Evolutionary conservation across 2,329 filamentous ascomycete species (phyloP).

Genomic region (Colletotrichum sp.): DNA sequence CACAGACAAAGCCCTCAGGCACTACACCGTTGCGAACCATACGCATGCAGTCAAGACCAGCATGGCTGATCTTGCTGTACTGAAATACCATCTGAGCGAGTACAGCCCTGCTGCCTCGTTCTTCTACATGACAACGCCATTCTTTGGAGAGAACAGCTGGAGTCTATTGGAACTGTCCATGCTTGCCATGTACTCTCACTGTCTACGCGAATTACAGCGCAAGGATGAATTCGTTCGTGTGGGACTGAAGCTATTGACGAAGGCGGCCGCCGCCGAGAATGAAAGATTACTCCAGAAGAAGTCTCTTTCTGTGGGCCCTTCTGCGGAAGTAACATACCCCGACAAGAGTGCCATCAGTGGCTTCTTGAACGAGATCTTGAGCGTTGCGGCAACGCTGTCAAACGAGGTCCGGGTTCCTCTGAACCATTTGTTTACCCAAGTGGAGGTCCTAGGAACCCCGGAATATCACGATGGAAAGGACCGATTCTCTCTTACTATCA

Average conservation of each 20-base stretch:
- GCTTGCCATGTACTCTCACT: conserved; percentile 84
- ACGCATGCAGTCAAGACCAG: conserved; percentile 77
- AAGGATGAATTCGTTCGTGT: conserved; percentile 81
- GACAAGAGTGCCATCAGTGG: conserved; percentile 46
- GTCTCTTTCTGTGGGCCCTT: conserved; percentile 14
- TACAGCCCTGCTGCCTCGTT: conserved; percentile 75
- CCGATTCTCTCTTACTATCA: conserved; percentile 73
- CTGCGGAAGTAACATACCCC: conserved; percentile 29
- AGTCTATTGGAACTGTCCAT: conserved; percentile 79
- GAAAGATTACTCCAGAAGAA: conserved; percentile 48
- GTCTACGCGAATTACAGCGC: conserved; percentile 76
- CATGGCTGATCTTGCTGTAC: conserved; percentile 82
- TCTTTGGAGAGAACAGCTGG: conserved; percentile 82
- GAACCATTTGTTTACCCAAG: conserved; percentile 72
- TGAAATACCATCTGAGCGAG: conserved; percentile 80
- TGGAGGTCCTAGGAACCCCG: conserved; percentile 71
- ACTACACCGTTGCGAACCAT: conserved; percentile 81
- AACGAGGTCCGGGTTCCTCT: conserved; percentile 72
- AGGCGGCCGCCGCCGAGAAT: conserved; percentile 61
- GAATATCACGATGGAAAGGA: conserved; percentile 74
- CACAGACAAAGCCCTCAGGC: conserved; percentile 83
- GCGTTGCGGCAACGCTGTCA: conserved; percentile 45
- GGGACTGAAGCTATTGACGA: conserved; percentile 74
- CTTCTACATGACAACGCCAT: conserved; percentile 78
- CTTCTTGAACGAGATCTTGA: conserved; percentile 51